These are phyloP conservation scores for Sisymbrium irio DNA, from an alignment of 345 rosid genomes.

Conservation along the genomic window DNA sequence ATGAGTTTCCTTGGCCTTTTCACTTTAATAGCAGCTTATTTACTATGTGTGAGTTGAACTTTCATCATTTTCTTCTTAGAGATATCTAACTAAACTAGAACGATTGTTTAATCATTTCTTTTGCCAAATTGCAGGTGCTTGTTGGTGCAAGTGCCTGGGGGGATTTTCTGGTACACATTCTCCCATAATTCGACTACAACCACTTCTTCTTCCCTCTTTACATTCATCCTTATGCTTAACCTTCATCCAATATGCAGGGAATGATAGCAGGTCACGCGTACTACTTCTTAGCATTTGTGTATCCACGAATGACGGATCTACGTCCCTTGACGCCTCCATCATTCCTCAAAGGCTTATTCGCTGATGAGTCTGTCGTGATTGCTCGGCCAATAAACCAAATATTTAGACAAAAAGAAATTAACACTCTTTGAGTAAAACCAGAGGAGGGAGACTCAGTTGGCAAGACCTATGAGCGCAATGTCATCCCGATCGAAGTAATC, in stretches of 20 bases:
- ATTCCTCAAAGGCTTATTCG: constrained; percentile 71
- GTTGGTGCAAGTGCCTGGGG: constrained; percentile 98
- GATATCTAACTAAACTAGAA: background rate
- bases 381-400: no score
- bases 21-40: constrained; percentile 90
- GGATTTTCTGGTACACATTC: constrained; percentile 70
- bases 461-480: no score
- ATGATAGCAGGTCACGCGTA: constrained; percentile 99
- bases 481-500: no score
- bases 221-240: background rate
- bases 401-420: no score
- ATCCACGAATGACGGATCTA: constrained; percentile 81
- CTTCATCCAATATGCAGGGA: constrained; percentile 52
- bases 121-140: constrained; percentile 54
- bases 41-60: constrained; percentile 81
- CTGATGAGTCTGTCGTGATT: constrained; percentile 79
- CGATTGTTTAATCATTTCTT: background rate
- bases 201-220: background rate
- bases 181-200: background rate
- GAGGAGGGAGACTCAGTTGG: no score
- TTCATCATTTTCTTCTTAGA: background rate
- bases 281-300: constrained; percentile 92
- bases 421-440: no score
- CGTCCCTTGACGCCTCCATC: constrained; percentile 78
- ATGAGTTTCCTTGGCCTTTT: constrained; percentile 98